A percentile compares a stretch with the other conserved stretches of the same genome.
These are phyloP conservation scores for Sugiyamaella xylanicola DNA, from an alignment of 1,139 yeast genomes.

Conservation along the genomic window DNA sequence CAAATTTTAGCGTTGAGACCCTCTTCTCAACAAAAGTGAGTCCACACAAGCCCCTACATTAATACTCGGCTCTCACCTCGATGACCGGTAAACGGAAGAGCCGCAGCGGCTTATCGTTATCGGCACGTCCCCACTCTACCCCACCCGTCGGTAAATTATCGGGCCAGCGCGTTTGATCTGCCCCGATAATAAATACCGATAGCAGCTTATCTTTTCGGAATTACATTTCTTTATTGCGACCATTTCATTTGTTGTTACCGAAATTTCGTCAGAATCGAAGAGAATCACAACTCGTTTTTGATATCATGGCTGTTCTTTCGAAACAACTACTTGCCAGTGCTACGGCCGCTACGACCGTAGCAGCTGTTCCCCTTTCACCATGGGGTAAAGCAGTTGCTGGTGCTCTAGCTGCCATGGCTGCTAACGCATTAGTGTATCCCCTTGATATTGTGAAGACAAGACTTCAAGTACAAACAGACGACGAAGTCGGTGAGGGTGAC, in stretches of 20 bases:
- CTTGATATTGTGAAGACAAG: conserved; percentile 76
- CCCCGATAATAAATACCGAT: neutral
- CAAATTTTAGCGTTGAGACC: too few species aligned
- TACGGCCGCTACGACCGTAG: conserved; percentile 10
- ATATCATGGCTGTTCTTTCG: conserved; percentile 31
- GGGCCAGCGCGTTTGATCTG: conserved; percentile 1
- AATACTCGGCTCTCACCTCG: too few species aligned
- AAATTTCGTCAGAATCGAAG: too few species aligned
- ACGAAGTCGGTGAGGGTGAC: conserved; percentile 19
- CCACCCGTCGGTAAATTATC: neutral
- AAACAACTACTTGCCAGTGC: conserved; percentile 23
- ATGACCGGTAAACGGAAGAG: neutral
- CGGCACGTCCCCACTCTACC: neutral
- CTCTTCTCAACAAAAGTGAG: too few species aligned
- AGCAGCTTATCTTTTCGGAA: neutral
- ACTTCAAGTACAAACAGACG: conserved; percentile 55
- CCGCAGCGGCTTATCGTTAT: conserved; percentile 2
- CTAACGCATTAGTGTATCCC: conserved; percentile 87
- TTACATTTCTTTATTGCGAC: neutral
- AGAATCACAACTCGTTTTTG: too few species aligned
- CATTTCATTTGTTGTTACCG: too few species aligned
- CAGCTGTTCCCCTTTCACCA: conserved; percentile 40
- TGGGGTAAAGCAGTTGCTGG: conserved; percentile 83
- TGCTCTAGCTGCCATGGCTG: conserved; percentile 79
- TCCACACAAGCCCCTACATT: too few species aligned